These are phyloP conservation scores for Achlya hypogyna DNA, from an alignment of 352 stramenopile species.

Conservation along the genomic window DNA sequence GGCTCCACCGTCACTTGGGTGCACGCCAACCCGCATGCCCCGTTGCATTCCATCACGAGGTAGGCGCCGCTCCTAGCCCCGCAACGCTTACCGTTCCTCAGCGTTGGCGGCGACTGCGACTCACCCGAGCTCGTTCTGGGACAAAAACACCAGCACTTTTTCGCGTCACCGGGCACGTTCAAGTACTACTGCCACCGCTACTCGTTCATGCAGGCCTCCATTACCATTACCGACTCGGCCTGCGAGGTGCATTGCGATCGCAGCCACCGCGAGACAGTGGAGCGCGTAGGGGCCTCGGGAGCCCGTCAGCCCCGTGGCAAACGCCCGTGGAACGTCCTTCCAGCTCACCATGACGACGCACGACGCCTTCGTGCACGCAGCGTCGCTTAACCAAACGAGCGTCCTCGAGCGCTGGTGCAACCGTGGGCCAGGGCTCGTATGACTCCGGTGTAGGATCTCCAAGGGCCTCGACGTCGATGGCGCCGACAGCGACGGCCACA, in stretches of 20 bases:
- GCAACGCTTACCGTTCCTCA: not conserved
- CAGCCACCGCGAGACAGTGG: no score
- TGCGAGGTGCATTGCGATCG: not conserved
- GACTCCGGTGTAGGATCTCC: conserved; percentile 31
- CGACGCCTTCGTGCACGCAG: conserved; percentile 57
- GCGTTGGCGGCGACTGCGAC: not conserved
- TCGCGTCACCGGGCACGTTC: not conserved
- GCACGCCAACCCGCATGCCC: not conserved
- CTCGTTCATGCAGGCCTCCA: conserved; percentile 6
- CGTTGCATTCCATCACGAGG: conserved; percentile 9
- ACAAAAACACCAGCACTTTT: not conserved
- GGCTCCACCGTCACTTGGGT: conserved; percentile 2
- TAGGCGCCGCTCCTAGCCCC: not conserved
- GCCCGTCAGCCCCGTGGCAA: no score
- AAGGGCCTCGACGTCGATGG: conserved; percentile 38
- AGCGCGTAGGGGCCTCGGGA: no score
- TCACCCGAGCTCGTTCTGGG: not conserved
- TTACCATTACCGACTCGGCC: not conserved
- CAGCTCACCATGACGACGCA: not conserved
- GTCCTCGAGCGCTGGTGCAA: conserved; percentile 44
- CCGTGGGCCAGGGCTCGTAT: not conserved
- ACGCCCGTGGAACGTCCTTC: no score
- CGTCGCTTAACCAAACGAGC: conserved; percentile 53
- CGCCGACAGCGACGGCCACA: conserved; percentile 38
- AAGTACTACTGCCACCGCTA: conserved; percentile 7